Evolutionary conservation across 1,284 basidiomycete genomes (phyloP).

Genomic region (Sanghuangporus weigelae): DNA sequence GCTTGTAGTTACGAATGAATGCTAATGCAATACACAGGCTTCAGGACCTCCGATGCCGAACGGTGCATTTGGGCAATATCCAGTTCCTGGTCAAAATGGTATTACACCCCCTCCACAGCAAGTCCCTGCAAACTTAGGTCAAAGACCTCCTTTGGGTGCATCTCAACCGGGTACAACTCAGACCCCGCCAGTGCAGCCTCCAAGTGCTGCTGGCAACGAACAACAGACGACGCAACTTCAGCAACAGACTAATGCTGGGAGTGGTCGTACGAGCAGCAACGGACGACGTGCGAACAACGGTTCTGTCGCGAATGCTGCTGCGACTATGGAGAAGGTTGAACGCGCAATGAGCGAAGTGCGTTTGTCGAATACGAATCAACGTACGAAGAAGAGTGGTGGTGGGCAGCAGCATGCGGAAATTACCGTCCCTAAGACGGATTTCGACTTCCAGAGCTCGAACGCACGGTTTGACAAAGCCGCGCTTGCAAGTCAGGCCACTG

Average conservation of each 20-base stretch:
- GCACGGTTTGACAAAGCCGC: constrained; percentile 72
- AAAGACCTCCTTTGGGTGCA: constrained; percentile 20
- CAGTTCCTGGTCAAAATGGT: constrained; percentile 6
- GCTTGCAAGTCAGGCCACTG: constrained; percentile 28
- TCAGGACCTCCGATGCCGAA: constrained; percentile 28
- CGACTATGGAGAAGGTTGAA: constrained; percentile 73
- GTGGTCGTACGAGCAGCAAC: constrained; percentile 12
- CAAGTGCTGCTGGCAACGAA: constrained; percentile 20
- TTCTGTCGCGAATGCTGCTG: constrained; percentile 63
- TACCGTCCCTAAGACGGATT: constrained; percentile 60
- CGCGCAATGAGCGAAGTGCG: constrained; percentile 74
- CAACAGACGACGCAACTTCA: constrained; percentile 19
- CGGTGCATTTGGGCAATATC: constrained; percentile 10
- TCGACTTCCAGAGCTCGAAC: constrained; percentile 71
- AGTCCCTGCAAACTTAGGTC: constrained; percentile 24
- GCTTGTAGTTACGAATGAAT: background rate
- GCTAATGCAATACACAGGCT: constrained; percentile 23
- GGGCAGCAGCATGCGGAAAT: constrained; percentile 24
- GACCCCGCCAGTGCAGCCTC: constrained; percentile 21
- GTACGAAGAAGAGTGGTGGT: constrained; percentile 36
- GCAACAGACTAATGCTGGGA: constrained; percentile 13
- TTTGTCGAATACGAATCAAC: constrained; percentile 34
- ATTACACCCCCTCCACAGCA: constrained; percentile 11
- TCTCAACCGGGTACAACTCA: constrained; percentile 20
- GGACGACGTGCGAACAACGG: constrained; percentile 24